Evolutionary conservation across 306 rosid genomes (phyloP), one percentile per base, ranked within the genome.

Genomic region (Castanea crenata): DNA sequence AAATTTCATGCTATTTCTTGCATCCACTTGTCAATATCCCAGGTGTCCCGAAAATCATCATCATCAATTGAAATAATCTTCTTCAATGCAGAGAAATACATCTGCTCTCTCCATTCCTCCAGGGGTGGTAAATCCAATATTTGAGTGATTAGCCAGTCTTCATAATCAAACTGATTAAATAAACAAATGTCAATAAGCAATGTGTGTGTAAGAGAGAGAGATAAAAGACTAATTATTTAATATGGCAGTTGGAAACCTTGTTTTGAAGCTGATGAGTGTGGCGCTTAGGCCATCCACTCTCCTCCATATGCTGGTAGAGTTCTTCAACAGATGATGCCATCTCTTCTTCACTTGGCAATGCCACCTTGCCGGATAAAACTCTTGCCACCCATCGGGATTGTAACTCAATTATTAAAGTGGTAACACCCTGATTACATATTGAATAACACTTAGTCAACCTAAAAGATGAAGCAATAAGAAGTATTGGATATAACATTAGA

Each of bases 251-350:
- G n/a, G 19, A 67, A 34, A 67, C 71, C 71, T 67, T 34, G 51
- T 64, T 23, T 46, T 19, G 49, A 67, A 67, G 49, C 71, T 67
- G 71, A 34, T 67, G 71, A 18, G 71, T 34, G 49, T 67, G 71
- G 23, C 3, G 27, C 51, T 67, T 67, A 3, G 71, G 71, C 51
- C 21, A 3, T 67, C 71, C 71, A 67, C 15, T 67, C 25, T 67
- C 71, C 10, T 34, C 10, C 71, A 67, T 32, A 3, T 34, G 71
- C 7, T 34, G 71, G 51, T 32, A 67, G 71, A 67, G 71, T 34
- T 34, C 51, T 67, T 67, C 71, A 4, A 67, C 51, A 67, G 51
- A 67, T 34, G 71, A 67, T 32, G 14, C 49, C 71, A 67, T 34
- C 71, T 67, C 71, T 18, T 67, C 71, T 34, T 67, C 15, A 34